These are phyloP conservation scores for Hymenoscyphus linearis DNA, from an alignment of 2,329 filamentous ascomycete genomes.

Conservation along the genomic window DNA sequence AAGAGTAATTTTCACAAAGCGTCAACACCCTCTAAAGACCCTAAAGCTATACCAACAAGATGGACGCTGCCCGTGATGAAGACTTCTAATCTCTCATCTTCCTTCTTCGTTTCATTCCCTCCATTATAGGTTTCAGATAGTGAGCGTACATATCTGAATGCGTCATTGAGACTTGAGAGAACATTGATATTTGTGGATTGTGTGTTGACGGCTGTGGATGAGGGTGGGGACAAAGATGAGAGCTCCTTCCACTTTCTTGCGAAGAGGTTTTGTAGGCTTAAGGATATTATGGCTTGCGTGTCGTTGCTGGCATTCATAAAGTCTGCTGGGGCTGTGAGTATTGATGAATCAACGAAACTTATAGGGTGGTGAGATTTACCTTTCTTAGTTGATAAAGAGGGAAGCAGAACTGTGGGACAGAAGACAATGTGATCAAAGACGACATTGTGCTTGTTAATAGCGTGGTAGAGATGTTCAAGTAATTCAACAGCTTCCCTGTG, in stretches of 20 bases:
- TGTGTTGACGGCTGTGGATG: background rate
- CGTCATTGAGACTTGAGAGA: conserved; percentile 47
- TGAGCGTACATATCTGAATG: conserved; percentile 37
- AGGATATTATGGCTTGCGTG: conserved; percentile 38
- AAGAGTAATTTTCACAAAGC: background rate
- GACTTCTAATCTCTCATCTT: conserved; percentile 23
- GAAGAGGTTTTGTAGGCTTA: conserved; percentile 62
- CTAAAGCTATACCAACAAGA: conserved; percentile 63
- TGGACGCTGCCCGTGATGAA: conserved; percentile 60
- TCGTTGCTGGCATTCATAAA: conserved; percentile 48
- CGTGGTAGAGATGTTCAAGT: conserved; percentile 41
- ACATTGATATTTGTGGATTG: conserved; percentile 30
- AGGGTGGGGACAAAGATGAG: background rate
- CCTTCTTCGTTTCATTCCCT: background rate
- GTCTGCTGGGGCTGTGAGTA: conserved; percentile 33
- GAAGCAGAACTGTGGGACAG: conserved; percentile 64
- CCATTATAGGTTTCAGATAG: background rate
- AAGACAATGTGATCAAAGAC: conserved; percentile 74
- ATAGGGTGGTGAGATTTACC: conserved; percentile 21
- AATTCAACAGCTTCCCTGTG: conserved; percentile 42
- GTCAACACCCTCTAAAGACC: conserved; percentile 54
- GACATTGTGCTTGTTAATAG: conserved; percentile 42
- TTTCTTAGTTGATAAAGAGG: conserved; percentile 45
- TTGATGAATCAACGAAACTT: background rate
- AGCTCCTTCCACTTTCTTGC: conserved; percentile 28